These are phyloP conservation scores for Hypoxylon rickii DNA, from an alignment of 495 filamentous ascomycete genomes.

Conservation along the genomic window DNA sequence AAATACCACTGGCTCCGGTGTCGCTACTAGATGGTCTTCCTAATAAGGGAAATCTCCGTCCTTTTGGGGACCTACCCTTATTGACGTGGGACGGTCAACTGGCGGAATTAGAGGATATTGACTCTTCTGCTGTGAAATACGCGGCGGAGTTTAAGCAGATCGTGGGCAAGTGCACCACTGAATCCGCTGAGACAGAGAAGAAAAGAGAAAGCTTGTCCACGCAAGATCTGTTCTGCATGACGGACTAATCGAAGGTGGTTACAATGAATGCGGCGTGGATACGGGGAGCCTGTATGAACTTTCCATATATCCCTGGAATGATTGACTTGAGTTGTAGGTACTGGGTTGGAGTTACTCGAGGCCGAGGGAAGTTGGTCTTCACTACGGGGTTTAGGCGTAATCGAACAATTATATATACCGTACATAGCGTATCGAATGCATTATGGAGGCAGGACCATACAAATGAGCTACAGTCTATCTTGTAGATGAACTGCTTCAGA, in stretches of 20 bases:
- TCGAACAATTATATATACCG: conserved; percentile 1
- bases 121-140: conserved; percentile 45
- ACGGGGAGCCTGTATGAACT: background rate
- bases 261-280: background rate
- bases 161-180: conserved; percentile 45
- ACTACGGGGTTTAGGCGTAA: conserved; percentile 13
- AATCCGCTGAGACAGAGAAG: conserved; percentile 29
- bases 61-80: conserved; percentile 46
- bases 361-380: conserved; percentile 1
- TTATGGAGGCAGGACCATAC: conserved; percentile 7
- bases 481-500: background rate
- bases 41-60: conserved; percentile 37
- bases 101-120: conserved; percentile 39
- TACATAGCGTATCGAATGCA: conserved; percentile 9
- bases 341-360: conserved; percentile 7
- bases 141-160: conserved; percentile 44
- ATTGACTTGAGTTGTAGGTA: background rate
- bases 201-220: conserved; percentile 23
- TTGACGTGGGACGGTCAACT: conserved; percentile 47
- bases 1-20: conserved; percentile 35
- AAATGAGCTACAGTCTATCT: conserved; percentile 1
- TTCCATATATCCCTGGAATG: conserved; percentile 12
- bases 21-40: conserved; percentile 48
- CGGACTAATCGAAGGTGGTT: conserved; percentile 6
- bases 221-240: conserved; percentile 40